These are phyloP conservation scores for Lactarius pseudohatsudake DNA, from an alignment of 768 basidiomycete genomes.

Conservation along the genomic window DNA sequence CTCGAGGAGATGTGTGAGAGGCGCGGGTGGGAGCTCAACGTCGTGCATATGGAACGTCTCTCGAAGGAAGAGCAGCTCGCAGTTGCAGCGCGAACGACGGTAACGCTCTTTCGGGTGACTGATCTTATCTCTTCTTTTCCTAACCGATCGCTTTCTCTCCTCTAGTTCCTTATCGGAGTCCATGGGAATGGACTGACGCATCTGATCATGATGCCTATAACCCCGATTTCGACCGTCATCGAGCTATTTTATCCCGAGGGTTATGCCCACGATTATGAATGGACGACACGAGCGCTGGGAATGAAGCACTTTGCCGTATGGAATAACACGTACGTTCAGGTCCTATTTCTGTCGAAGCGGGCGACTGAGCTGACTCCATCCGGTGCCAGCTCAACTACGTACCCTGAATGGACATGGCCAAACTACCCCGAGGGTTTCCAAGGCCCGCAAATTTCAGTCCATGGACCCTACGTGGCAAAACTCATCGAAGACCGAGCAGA, in stretches of 20 bases:
- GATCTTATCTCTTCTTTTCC: neutral
- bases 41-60: slow-evolving; percentile 63
- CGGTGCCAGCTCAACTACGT: slow-evolving; percentile 38
- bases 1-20: slow-evolving; percentile 49
- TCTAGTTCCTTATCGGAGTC: slow-evolving; percentile 28
- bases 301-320: slow-evolving; percentile 76
- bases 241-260: slow-evolving; percentile 82
- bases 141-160: neutral
- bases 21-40: slow-evolving; percentile 57
- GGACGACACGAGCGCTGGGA: slow-evolving; percentile 72
- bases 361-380: neutral
- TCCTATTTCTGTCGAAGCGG: neutral
- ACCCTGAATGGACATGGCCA: slow-evolving; percentile 52
- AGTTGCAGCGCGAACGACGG: slow-evolving; percentile 66
- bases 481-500: slow-evolving; percentile 71
- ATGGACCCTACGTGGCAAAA: slow-evolving; percentile 61
- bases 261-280: slow-evolving; percentile 86
- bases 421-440: slow-evolving; percentile 87
- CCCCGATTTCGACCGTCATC: slow-evolving; percentile 74
- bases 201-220: slow-evolving; percentile 80
- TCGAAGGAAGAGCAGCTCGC: slow-evolving; percentile 74
- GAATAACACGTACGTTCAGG: slow-evolving; percentile 65
- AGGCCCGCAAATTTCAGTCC: slow-evolving; percentile 69
- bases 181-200: slow-evolving; percentile 79
- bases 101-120: slow-evolving; percentile 37